A percentile compares a stretch with the other conserved stretches of the same genome.
Evolutionary conservation across 1,139 yeast species (phyloP).

Genomic region (Schizosaccharomyces versatilis): DNA sequence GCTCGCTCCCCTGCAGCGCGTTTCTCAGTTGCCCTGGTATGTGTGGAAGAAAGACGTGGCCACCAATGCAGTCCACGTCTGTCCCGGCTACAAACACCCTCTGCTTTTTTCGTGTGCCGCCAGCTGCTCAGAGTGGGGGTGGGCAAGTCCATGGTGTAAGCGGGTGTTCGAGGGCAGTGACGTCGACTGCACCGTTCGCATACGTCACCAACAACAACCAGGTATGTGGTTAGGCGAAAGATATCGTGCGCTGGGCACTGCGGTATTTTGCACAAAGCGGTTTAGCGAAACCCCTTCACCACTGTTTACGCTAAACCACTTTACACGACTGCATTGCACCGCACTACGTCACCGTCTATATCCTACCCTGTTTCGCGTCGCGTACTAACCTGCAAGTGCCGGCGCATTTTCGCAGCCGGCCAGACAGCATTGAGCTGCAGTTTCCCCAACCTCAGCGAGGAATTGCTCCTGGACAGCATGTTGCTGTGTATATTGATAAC

Average conservation of each 20-base stretch:
- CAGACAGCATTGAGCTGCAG: constrained; percentile 22
- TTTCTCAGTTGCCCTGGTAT: constrained; percentile 63
- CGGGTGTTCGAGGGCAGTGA: neutral
- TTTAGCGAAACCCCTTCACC: no score
- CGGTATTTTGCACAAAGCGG: no score
- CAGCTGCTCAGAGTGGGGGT: constrained; percentile 25
- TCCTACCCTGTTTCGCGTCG: neutral
- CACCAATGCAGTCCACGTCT: constrained; percentile 57
- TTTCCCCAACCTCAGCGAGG: constrained; percentile 36
- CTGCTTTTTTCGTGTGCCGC: constrained; percentile 31
- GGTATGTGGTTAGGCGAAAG: no score
- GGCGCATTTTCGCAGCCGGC: no score
- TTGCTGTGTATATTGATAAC: constrained; percentile 48
- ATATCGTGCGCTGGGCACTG: no score
- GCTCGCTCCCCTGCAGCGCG: constrained; percentile 72
- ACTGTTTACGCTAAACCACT: no score
- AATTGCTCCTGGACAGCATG: constrained; percentile 73
- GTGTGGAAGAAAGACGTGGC: constrained; percentile 45
- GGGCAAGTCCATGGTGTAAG: neutral
- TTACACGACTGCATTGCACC: no score
- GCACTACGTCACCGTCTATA: no score
- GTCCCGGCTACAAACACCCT: constrained; percentile 45
- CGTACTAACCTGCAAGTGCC: constrained; percentile 19
- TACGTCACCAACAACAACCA: neutral
- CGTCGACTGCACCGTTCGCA: neutral